Base-by-base conservation (phyloP, 345 rosid genomes). In the Salix arbutifolia region DNA sequence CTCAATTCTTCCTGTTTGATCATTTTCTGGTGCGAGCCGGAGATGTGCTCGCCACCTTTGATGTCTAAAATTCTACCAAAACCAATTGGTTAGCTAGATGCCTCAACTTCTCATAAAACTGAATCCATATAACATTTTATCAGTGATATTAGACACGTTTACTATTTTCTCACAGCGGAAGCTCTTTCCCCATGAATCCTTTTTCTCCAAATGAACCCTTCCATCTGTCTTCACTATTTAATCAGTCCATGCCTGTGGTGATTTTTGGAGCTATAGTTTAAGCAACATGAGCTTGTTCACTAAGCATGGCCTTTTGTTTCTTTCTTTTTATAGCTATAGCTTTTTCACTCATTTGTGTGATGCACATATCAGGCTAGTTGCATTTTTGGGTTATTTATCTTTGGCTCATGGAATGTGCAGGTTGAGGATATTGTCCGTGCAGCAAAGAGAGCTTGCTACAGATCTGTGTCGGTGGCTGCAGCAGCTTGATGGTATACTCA, bases 361-460 rank as follows among this genome's bases (percentile, higher is more conserved):
- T 25, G 19, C 30, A 38, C 25, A 19, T 23, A 58, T 26, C 28
- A 44, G 12, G 33, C 42, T 8, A 14, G 64, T 18, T 42, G 21
- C 1, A 14, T 17, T 35, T 58, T 42, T 71, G 28, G 74, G 35
- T 53, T 4, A 13, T 25, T 60, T 28, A 52, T 46, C 46, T 53
- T 67, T 75, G 65, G 42, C 40, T 60, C 19, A 14, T 26, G n/a
- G 65, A 28, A 50, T 65, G 31, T 78, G 77, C 77, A 90, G 94
- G 78, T 88, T 52, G 91, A 87, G 73, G 91, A 89, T 74, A 88
- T 91, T 44, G 88, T 88, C 13, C 89, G 89, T 64, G 91, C 91
- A 14, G 91, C 88, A 17, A 89, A 85, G 86, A 86, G 91, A 85
- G 88, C 85, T 77, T 91, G 92, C 85, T 77, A 87, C 81, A 82